phyloP scores from a whole-genome alignment of 202 grass and related monocot species.

The Carex arenaria region DNA sequence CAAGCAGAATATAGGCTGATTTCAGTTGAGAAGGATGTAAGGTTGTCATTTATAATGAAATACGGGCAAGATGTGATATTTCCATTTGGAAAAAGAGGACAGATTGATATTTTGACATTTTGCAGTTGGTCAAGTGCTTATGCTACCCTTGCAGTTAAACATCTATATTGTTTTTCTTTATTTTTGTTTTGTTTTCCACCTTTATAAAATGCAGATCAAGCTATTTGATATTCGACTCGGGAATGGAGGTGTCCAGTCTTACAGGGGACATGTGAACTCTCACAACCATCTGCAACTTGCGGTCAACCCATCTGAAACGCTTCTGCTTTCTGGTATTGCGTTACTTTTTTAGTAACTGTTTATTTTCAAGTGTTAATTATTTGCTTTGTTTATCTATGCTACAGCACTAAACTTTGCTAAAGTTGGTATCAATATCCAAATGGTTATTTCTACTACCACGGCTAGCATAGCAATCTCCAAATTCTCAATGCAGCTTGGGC shows the following conservation, averaged over 20 bases:
- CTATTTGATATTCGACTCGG: slow-evolving; percentile 77
- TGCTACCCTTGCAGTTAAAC: too few relatives aligned
- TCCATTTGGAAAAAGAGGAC: too few relatives aligned
- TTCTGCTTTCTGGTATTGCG: slow-evolving; percentile 68
- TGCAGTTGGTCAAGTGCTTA: too few relatives aligned
- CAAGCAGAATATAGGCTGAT: too few relatives aligned
- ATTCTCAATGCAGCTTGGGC: background rate
- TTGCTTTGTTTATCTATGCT: background rate
- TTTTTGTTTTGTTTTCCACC: too few relatives aligned
- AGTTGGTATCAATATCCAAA: background rate
- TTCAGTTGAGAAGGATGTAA: too few relatives aligned
- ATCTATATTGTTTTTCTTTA: too few relatives aligned
- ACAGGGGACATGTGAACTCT: slow-evolving; percentile 73
- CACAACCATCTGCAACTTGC: slow-evolving; percentile 64
- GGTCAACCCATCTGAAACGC: slow-evolving; percentile 81
- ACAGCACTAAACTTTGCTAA: background rate
- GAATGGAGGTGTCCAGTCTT: slow-evolving; percentile 67
- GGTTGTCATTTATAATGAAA: too few relatives aligned
- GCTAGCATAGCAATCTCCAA: background rate
- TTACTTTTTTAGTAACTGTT: background rate
- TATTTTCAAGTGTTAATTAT: background rate
- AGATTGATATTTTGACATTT: too few relatives aligned
- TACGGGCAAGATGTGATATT: too few relatives aligned
- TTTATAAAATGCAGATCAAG: slow-evolving; percentile 54
- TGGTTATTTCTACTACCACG: background rate